Percentiles rank a stretch among this genome's conserved stretches.
These are phyloP conservation scores for Fraxinus velutina DNA, from an alignment of 305 asterid genomes.

Conservation along the genomic window DNA sequence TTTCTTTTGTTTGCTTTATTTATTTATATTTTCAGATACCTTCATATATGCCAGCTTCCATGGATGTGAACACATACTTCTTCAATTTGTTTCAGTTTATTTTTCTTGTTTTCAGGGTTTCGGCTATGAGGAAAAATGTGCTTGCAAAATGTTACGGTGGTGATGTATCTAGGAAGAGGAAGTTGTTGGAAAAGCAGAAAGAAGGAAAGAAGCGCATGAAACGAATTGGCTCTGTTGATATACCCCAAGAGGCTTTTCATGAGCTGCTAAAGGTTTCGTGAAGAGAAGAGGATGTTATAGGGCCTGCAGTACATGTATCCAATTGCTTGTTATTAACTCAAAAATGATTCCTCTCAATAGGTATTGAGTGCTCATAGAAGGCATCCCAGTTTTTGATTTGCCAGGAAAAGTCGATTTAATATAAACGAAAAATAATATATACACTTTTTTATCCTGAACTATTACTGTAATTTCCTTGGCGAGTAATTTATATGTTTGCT, in stretches of 20 bases:
- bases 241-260: constrained; percentile 94
- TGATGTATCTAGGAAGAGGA: constrained; percentile 75
- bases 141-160: constrained; percentile 97
- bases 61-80: background rate
- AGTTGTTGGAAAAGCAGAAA: constrained; percentile 87
- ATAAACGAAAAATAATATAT: background rate
- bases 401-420: constrained; percentile 12
- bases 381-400: constrained; percentile 7
- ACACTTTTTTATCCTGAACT: background rate
- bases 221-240: constrained; percentile 91
- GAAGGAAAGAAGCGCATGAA: constrained; percentile 99
- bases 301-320: background rate
- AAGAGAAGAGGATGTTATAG: constrained; percentile 19
- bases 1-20: background rate
- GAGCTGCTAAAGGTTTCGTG: constrained; percentile 83
- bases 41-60: background rate
- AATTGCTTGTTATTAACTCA: constrained; percentile 9
- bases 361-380: constrained; percentile 10
- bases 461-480: background rate
- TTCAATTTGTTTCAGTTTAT: constrained; percentile 3
- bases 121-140: constrained; percentile 95
- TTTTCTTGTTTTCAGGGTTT: constrained; percentile 39
- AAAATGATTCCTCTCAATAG: constrained; percentile 6
- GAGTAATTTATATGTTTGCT: constrained; percentile 10
- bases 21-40: background rate